Base-by-base conservation (phyloP, 2,329 filamentous ascomycete genomes). In the Fusarium chuoi region DNA sequence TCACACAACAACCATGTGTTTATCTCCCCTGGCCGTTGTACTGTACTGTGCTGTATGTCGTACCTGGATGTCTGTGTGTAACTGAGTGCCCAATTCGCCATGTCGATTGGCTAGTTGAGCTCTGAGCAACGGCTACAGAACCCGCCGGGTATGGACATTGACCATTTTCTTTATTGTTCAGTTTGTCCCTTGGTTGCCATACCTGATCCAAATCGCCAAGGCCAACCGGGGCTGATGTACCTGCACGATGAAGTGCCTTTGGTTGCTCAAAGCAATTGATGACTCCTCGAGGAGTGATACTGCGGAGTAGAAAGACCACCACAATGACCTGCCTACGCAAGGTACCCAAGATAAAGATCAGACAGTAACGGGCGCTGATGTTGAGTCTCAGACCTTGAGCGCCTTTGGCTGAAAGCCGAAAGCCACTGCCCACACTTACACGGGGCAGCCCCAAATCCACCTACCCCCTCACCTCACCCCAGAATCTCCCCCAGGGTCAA, bases 391-490 rank as follows among this genome's bases (percentile, higher is more conserved):
- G 52, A 51, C 28, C 38, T 56, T 39, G 36, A 30, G 42, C 48
- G 36, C n/a, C 41, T 36, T 36, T 74, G 62, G 58, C 46, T 58
- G 30, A 57, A 68, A 68, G 57, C 70, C 70, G 30, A 57, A 68
- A 68, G 57, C 70, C 70, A 71, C 52, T 45, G 26, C 48, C 54
- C 65, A 42, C 60, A 48, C 59, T 69, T 46, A 66, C 44, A 55
- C 52, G n/a, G 49, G 49, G 30, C 35, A 63, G 56, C 51, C 45
- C 42, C 56, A 49, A 66, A 57, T 33, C 57, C 66, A 73, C 57
- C 46, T 33, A 33, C 13, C 12, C 64, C 64, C 45, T 52, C 62
- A 61, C 52, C 59, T 70, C 65, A 66, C 70, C 70, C 70, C 66
- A 55, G 55, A 68, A 64, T 68, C 58, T 63, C 49, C 63, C 70